Conservation (phyloP, 257 asterid species). For the Capsicum rhomboideum region DNA sequence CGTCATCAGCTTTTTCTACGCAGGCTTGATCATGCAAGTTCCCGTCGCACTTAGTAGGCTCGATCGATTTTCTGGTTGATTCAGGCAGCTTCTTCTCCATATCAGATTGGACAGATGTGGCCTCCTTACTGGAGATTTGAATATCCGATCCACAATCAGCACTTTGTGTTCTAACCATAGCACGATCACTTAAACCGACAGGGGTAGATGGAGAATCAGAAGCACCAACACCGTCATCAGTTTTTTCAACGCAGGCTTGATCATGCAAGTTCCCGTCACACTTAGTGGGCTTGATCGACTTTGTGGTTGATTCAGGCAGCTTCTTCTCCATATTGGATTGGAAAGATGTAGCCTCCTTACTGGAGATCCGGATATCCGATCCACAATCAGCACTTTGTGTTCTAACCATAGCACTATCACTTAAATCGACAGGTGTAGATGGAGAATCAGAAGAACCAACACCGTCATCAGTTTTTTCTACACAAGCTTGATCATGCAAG, state of each 20-base stretch:
- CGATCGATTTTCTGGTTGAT: background rate
- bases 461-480: conserved; percentile 13
- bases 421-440: background rate
- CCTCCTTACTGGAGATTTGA: background rate
- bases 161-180: background rate
- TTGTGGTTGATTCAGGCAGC: background rate
- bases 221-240: conserved; percentile 6
- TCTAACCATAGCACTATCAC: background rate
- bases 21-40: background rate
- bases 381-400: background rate
- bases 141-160: background rate
- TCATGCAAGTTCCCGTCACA: conserved; percentile 9
- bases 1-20: background rate
- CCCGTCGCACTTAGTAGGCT: no score
- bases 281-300: background rate
- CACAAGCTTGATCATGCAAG: conserved; percentile 1
- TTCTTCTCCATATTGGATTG: background rate
- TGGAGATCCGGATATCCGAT: background rate
- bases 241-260: conserved; percentile 12
- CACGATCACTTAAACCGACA: background rate
- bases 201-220: conserved; percentile 4
- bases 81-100: background rate
- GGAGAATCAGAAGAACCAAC: conserved; percentile 6
- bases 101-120: background rate
- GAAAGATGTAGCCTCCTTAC: background rate